A percentile compares a stretch with the other conserved stretches of the same genome.
These are phyloP conservation scores for Dunaliella primolecta DNA, from an alignment of 139 green algal genomes.

Conservation along the genomic window DNA sequence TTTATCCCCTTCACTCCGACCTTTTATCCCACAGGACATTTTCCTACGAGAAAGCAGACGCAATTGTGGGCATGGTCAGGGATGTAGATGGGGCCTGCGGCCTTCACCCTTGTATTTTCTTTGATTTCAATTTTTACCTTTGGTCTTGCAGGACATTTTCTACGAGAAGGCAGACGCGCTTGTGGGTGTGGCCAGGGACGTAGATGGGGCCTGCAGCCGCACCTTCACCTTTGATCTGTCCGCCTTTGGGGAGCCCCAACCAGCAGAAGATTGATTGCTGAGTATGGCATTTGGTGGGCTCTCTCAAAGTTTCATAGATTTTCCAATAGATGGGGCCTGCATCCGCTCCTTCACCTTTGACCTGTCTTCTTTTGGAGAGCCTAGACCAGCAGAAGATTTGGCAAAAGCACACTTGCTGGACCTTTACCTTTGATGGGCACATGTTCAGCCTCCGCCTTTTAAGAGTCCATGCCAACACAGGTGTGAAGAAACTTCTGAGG, in stretches of 20 bases:
- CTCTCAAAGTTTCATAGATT: too few species aligned
- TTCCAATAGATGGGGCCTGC: too few species aligned
- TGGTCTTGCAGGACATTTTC: constrained; percentile 88
- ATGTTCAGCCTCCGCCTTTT: neutral
- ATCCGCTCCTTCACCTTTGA: too few species aligned
- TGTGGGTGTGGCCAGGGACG: constrained; percentile 81
- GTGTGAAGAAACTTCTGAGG: too few species aligned
- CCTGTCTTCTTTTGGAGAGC: too few species aligned
- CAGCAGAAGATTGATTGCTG: constrained; percentile 8
- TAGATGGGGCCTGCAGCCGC: constrained; percentile 43
- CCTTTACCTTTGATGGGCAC: neutral
- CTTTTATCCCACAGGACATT: neutral
- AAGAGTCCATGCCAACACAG: too few species aligned
- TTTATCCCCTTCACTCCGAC: too few species aligned
- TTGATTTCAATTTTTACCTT: too few species aligned
- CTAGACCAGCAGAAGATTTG: neutral
- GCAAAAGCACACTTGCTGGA: neutral
- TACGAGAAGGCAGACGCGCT: constrained; percentile 94
- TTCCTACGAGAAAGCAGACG: constrained; percentile 56
- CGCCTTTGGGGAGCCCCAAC: constrained; percentile 45
- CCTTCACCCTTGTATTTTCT: too few species aligned
- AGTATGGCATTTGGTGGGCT: too few species aligned
- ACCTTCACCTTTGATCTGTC: constrained; percentile 84
- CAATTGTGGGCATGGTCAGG: constrained; percentile 82
- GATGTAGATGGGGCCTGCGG: constrained; percentile 47